Base-by-base conservation (phyloP, 1,284 basidiomycete genomes). In the Schizophyllum amplum region DNA sequence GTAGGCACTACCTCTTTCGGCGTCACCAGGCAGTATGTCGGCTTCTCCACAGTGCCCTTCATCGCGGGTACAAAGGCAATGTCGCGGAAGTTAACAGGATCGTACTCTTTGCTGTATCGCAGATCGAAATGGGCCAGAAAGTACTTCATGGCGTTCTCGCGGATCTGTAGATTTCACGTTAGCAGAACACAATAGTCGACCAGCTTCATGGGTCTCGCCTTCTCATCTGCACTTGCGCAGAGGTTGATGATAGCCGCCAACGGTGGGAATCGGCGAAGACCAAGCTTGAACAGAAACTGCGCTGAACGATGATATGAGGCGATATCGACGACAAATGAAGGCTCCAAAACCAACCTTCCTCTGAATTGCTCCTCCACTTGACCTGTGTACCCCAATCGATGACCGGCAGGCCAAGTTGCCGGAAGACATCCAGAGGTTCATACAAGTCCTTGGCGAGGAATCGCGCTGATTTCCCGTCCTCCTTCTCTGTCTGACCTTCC, bases 61-160 rank as follows among this genome's bases (percentile, higher is more conserved):
- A 84, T 64, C 3, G 92, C 84, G 1, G 96, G 97, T 26, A 99
- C 83, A 71, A 94, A 99, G 0, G 89, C 76, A 2, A 90, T 67
- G 25, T 82, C 69, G 2, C 72, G 71, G 55, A 82, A 85, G 20
- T 77, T 69, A 11, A 71, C 65, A 5, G 82, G 76, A 26, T 84
- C 75, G 61, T 90, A 91, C 57, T 86, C 79, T 9, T 42, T 42
- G 2, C 72, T 64, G 66, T 95, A 95, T 57, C 80, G 80, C 1
- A 72, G 75, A 15, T 70, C 66, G 49, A 85, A 75, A 64, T 94
- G 86, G 48, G 90, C 84, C 42, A 94, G 70, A 26, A 96, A 77
- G 71, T 94, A 97, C 54, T 83, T 81, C 51, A 96, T 73, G 0
- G 92, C 92, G 13, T 72, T 69, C 4, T 72, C 65, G 20, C 82